These are phyloP conservation scores for Calonectria multiphialidica DNA, from an alignment of 2,329 filamentous ascomycete species.

Conservation along the genomic window DNA sequence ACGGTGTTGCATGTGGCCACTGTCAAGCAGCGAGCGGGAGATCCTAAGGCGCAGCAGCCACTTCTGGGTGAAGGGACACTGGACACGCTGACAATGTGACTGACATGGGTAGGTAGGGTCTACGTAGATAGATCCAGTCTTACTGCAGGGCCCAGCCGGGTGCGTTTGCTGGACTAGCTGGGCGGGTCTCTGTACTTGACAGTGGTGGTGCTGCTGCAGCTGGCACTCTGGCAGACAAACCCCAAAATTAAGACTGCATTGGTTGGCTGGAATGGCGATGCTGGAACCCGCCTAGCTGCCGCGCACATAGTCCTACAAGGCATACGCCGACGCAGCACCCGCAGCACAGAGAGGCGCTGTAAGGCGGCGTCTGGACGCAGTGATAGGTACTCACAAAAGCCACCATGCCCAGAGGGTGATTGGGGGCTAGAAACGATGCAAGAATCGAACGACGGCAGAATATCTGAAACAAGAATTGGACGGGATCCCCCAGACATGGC, in stretches of 20 bases:
- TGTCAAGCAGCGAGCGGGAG: not conserved
- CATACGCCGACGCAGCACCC: not conserved
- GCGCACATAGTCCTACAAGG: not conserved
- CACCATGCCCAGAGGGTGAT: not conserved
- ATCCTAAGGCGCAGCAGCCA: slow-evolving; percentile 15
- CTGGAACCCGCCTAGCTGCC: not conserved
- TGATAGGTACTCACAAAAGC: slow-evolving; percentile 10
- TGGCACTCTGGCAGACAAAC: slow-evolving; percentile 4
- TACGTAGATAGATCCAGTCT: not conserved
- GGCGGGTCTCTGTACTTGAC: not conserved
- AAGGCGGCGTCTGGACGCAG: not conserved
- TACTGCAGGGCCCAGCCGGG: not conserved
- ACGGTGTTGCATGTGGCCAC: not conserved
- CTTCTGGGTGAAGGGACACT: not conserved
- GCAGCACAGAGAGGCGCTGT: not conserved
- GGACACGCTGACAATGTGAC: not conserved
- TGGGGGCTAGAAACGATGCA: slow-evolving; percentile 36
- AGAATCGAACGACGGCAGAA: slow-evolving; percentile 43
- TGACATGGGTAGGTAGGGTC: slow-evolving; percentile 6
- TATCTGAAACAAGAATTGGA: slow-evolving; percentile 43
- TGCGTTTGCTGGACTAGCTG: not conserved
- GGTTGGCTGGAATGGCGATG: not conserved
- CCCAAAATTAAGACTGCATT: not conserved
- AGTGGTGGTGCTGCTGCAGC: not conserved
- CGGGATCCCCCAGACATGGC: slow-evolving; percentile 43